Evolutionary conservation across 78 protist genomes (phyloP).

Genomic region (Chrysochromulina tobinii): DNA sequence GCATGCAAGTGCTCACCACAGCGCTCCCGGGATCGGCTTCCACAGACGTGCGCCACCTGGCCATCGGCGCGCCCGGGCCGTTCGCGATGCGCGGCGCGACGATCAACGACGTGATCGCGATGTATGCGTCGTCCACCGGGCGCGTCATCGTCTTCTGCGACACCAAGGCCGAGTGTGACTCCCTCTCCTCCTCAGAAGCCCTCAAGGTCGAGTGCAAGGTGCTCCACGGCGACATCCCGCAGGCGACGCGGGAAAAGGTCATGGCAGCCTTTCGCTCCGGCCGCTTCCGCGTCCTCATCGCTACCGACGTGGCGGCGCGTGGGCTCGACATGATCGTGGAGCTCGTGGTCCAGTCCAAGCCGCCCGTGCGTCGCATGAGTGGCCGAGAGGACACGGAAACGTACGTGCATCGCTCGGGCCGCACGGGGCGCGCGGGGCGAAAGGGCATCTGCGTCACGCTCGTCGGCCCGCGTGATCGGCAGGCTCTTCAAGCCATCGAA

Average conservation of each 20-base stretch:
- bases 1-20: no score
- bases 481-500: neutral
- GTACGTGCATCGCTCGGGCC: conserved; percentile 63
- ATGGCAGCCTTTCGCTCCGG: conserved; percentile 57
- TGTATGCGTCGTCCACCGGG: neutral
- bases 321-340: conserved; percentile 65
- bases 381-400: conserved; percentile 29
- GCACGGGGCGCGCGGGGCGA: conserved; percentile 63
- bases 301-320: conserved; percentile 69
- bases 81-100: neutral
- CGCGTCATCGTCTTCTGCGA: conserved; percentile 60
- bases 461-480: neutral
- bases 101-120: conserved; percentile 24
- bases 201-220: conserved; percentile 16
- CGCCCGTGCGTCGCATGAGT: neutral
- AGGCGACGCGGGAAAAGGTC: conserved; percentile 49
- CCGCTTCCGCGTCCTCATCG: conserved; percentile 36
- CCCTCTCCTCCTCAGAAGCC: conserved; percentile 25
- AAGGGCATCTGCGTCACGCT: conserved; percentile 30
- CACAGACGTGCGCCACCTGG: neutral
- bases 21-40: neutral
- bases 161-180: conserved; percentile 60
- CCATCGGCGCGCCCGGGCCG: neutral
- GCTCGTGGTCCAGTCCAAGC: conserved; percentile 56
- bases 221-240: conserved; percentile 52